Evolutionary conservation across 768 basidiomycete species (phyloP), one percentile per base, ranked within the genome.

Genomic region (Pleurotus giganteus): DNA sequence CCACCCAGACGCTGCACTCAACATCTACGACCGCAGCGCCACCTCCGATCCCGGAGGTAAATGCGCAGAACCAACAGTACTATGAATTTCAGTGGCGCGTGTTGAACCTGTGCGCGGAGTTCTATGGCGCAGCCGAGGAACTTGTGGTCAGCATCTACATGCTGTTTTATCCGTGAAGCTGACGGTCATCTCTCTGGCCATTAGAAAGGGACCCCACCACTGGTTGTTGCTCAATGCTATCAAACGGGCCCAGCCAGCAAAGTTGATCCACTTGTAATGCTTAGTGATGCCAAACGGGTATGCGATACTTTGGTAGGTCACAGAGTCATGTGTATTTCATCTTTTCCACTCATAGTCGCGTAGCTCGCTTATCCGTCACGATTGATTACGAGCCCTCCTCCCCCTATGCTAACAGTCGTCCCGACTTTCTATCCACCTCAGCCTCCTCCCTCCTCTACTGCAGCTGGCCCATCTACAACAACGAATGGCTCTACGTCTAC

Each of bases 61-160:
- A 80, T 54, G 73, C 83, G 2, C 82, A 85, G 59, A 88, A 88
- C 65, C 85, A 89, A 58, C 83, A 85, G 62, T 91, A 89, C 67
- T 89, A 89, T 67, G 88, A 91, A 64, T 91, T 91, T 63, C 89
- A 91, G 66, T 91, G 89, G 89, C 83, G 88, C 52, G 82, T 90
- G 36, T 67, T 91, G 55, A 89, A 89, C 63, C 72, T 92, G 36
- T 92, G 89, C 67, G 84, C 88, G 1, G 90, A 92, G 65, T 92
- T 92, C 66, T 92, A 92, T 70, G 85, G 83, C 24, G 89, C 89
- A 4, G 89, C 89, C 15, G 89, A 91, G 68, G 89, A 92, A 68
- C 80, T 92, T 43, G 79, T 92, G 56, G 89, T 91, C 68, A 68
- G 87, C 81, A 58, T 28, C 23, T 26, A n/a, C 15, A 24, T 15